A percentile compares a stretch with the other conserved stretches of the same genome.
Conservation (phyloP, 2,329 filamentous ascomycete genomes). For the Coniochaeta prunicola region DNA sequence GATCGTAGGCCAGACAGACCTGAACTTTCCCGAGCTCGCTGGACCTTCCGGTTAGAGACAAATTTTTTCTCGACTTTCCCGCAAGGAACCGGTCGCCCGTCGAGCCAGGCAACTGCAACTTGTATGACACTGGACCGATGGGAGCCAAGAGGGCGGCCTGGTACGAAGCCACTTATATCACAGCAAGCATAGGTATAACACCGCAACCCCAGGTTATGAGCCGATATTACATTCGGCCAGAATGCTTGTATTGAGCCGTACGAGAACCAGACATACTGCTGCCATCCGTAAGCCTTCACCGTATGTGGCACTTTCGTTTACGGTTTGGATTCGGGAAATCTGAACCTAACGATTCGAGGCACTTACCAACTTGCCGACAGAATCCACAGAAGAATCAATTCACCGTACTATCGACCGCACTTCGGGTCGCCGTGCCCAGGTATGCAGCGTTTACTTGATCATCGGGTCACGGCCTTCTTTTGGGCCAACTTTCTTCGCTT, state of each 20-base stretch:
- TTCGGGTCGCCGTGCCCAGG: not conserved
- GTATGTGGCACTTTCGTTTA: not conserved
- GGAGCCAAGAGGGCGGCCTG: not conserved
- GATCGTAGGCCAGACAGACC: not conserved
- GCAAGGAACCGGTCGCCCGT: not conserved
- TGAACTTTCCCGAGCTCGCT: not conserved
- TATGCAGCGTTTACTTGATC: not conserved
- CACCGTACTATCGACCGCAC: not conserved
- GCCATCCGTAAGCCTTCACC: not conserved
- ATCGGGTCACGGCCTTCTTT: not conserved
- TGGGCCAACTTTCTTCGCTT: not conserved
- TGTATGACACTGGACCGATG: not conserved
- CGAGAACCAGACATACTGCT: not conserved
- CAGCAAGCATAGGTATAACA: constrained; percentile 12
- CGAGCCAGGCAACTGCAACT: not conserved
- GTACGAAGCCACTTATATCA: constrained; percentile 8
- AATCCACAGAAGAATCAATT: not conserved
- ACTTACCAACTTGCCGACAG: not conserved
- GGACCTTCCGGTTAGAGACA: not conserved
- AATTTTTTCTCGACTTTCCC: not conserved
- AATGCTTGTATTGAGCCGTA: constrained; percentile 2
- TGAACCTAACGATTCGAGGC: not conserved
- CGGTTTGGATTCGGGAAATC: not conserved
- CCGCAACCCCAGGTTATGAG: constrained; percentile 1
- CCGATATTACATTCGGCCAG: constrained; percentile 3